A percentile compares a stretch with the other conserved stretches of the same genome.
These are phyloP conservation scores for Penicillium italicum DNA, from an alignment of 2,329 filamentous ascomycete genomes.

Conservation along the genomic window DNA sequence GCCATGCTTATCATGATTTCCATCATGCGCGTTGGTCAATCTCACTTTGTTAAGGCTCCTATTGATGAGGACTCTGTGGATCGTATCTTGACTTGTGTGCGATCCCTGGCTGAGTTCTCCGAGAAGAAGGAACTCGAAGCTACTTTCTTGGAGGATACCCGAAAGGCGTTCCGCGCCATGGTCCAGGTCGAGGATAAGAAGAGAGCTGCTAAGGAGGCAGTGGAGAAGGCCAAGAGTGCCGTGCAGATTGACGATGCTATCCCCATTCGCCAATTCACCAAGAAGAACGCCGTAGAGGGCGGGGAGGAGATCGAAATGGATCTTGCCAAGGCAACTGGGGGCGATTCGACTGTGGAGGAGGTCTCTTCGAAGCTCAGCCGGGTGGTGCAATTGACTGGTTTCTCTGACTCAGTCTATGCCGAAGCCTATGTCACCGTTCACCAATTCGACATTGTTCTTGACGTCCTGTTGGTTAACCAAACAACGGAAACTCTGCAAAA, in stretches of 20 bases:
- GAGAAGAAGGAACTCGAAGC: slow-evolving; percentile 86
- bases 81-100: slow-evolving; percentile 95
- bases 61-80: slow-evolving; percentile 99
- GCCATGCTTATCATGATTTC: slow-evolving; percentile 99
- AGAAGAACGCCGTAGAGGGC: slow-evolving; percentile 80
- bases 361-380: slow-evolving; percentile 90
- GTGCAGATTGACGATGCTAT: slow-evolving; percentile 96
- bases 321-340: slow-evolving; percentile 88
- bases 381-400: slow-evolving; percentile 94
- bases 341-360: slow-evolving; percentile 78
- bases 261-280: slow-evolving; percentile 84
- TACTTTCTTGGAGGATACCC: slow-evolving; percentile 90
- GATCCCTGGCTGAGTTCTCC: slow-evolving; percentile 84
- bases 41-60: slow-evolving; percentile 94
- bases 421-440: slow-evolving; percentile 98
- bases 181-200: slow-evolving; percentile 98
- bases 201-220: slow-evolving; percentile 87
- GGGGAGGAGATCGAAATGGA: slow-evolving; percentile 84
- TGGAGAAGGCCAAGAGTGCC: slow-evolving; percentile 87
- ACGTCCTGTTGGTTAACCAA: slow-evolving; percentile 95
- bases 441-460: slow-evolving; percentile 96
- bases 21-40: slow-evolving; percentile 94
- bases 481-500: slow-evolving; percentile 96
- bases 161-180: slow-evolving; percentile 95
- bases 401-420: slow-evolving; percentile 97